Conservation (phyloP, 176 grass and related monocot species). For the Canna indica region DNA sequence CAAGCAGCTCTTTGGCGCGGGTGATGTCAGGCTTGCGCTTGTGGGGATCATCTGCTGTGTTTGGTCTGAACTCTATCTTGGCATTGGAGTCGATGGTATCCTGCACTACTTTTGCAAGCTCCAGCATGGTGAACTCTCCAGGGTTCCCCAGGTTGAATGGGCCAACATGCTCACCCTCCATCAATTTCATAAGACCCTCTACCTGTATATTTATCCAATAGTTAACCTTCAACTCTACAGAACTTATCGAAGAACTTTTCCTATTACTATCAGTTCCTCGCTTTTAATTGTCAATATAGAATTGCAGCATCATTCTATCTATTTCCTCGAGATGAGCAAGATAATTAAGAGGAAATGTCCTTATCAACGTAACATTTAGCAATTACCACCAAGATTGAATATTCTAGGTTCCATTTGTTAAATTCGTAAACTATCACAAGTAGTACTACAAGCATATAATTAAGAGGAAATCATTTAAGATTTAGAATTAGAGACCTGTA, state of each 20-base stretch:
- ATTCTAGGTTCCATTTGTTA: too few species aligned
- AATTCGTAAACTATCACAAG: too few species aligned
- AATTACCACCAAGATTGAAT: too few species aligned
- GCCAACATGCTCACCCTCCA: background rate
- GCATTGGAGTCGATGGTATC: background rate
- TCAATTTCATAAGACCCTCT: background rate
- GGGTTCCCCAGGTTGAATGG: background rate
- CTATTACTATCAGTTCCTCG: background rate
- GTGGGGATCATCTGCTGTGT: conserved; percentile 1
- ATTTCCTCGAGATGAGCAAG: too few species aligned
- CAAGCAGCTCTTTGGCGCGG: background rate
- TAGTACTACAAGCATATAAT: too few species aligned
- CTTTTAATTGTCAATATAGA: too few species aligned
- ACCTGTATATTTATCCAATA: background rate
- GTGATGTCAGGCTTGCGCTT: background rate
- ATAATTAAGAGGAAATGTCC: too few species aligned
- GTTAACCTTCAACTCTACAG: background rate
- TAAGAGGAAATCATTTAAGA: too few species aligned
- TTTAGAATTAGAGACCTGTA: background rate
- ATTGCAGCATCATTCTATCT: too few species aligned
- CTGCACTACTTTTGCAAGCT: background rate
- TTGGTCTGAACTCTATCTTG: background rate
- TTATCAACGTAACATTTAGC: too few species aligned
- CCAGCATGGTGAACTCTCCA: background rate
- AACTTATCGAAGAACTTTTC: background rate